Conservation (phyloP, 768 basidiomycete genomes). For the Lentinula boryana region DNA sequence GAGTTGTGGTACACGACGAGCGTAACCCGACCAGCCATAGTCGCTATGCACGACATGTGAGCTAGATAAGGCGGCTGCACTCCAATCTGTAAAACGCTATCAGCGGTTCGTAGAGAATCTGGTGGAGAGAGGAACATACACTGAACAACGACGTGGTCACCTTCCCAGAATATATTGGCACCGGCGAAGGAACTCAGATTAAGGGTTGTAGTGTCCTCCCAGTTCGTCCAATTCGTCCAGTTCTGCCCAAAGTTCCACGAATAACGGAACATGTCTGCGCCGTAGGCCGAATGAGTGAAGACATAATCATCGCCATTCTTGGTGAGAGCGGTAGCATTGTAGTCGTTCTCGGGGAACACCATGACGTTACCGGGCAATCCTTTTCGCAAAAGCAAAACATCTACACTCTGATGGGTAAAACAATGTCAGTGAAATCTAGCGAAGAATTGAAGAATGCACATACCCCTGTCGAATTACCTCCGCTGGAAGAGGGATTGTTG, state of each 20-base stretch:
- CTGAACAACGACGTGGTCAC: slow-evolving; percentile 84
- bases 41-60: slow-evolving; percentile 77
- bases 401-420: slow-evolving; percentile 38
- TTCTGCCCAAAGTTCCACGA: slow-evolving; percentile 81
- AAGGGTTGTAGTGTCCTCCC: slow-evolving; percentile 70
- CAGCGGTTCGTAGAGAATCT: background rate
- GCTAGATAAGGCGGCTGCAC: slow-evolving; percentile 52
- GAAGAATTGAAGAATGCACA: slow-evolving; percentile 18
- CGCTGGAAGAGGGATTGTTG: slow-evolving; percentile 42
- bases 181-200: slow-evolving; percentile 48
- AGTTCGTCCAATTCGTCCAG: slow-evolving; percentile 77
- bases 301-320: slow-evolving; percentile 59
- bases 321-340: slow-evolving; percentile 57
- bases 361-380: slow-evolving; percentile 73
- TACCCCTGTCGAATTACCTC: slow-evolving; percentile 51
- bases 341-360: slow-evolving; percentile 84
- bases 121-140: slow-evolving; percentile 41
- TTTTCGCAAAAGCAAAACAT: slow-evolving; percentile 79
- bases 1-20: slow-evolving; percentile 81
- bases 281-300: slow-evolving; percentile 77
- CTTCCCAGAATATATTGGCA: slow-evolving; percentile 62
- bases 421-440: slow-evolving; percentile 7
- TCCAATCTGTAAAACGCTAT: slow-evolving; percentile 59
- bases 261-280: slow-evolving; percentile 85
- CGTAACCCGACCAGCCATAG: slow-evolving; percentile 42